These are phyloP conservation scores for Colletotrichum sp. DNA, from an alignment of 2,329 filamentous ascomycete genomes.

Conservation along the genomic window DNA sequence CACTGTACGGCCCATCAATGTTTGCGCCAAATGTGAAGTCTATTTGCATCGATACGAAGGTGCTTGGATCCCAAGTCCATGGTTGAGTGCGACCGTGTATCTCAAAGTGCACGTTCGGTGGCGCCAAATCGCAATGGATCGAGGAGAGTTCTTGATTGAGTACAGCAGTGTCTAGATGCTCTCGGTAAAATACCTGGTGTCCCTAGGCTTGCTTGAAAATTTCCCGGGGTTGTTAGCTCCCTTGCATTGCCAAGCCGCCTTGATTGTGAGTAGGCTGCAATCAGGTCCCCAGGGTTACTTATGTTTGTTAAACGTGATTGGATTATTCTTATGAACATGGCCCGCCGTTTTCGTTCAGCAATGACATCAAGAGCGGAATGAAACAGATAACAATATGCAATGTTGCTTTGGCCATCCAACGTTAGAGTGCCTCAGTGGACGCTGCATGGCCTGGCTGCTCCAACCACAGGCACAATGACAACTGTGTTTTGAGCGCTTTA, in stretches of 20 bases:
- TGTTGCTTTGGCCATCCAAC: no score
- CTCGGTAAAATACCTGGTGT: background rate
- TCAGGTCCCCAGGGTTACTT: background rate
- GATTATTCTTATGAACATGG: background rate
- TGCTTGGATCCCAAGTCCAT: no score
- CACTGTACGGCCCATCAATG: no score
- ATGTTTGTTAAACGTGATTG: background rate
- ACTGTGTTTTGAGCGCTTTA: background rate
- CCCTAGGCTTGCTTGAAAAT: background rate
- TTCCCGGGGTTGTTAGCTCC: background rate
- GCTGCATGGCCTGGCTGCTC: background rate
- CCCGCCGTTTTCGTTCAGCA: fast-evolving
- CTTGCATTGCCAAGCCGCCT: background rate
- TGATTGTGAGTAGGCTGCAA: background rate
- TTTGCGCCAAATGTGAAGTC: no score
- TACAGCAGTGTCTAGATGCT: background rate
- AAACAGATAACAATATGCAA: background rate
- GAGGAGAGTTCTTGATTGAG: background rate
- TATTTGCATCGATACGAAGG: no score
- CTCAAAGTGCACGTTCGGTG: background rate
- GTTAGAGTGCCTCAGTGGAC: background rate
- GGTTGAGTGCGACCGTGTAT: no score
- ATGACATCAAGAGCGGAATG: background rate
- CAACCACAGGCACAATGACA: no score
- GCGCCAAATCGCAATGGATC: background rate